Evolutionary conservation across 331 rosid species (phyloP).

Genomic region (Dryas integrifolia): DNA sequence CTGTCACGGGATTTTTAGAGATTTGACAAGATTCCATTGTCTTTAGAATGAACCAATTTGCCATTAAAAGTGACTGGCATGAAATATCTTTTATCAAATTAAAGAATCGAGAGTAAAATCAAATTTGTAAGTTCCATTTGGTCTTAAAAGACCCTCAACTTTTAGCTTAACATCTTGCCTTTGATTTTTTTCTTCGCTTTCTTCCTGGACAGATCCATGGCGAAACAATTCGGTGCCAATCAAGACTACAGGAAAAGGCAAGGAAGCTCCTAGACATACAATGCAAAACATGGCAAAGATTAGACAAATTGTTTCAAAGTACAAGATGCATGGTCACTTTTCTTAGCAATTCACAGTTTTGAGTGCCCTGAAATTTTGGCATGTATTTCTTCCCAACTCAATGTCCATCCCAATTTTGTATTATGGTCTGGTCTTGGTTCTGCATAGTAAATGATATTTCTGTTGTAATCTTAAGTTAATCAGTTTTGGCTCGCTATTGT

Average conservation of each 20-base stretch:
- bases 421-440: neutral
- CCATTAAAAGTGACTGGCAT: neutral
- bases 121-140: neutral
- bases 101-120: neutral
- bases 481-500: too few relatives aligned
- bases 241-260: slow-evolving; percentile 69
- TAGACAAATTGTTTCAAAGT: slow-evolving; percentile 73
- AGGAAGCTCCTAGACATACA: slow-evolving; percentile 75
- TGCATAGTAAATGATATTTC: neutral
- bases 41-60: too few relatives aligned
- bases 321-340: slow-evolving; percentile 71
- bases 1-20: neutral
- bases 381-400: neutral
- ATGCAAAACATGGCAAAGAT: slow-evolving; percentile 66
- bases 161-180: neutral
- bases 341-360: slow-evolving; percentile 71
- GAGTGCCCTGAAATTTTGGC: slow-evolving; percentile 14
- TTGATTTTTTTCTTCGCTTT: neutral
- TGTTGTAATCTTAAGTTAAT: neutral
- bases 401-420: slow-evolving; percentile 6
- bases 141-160: neutral
- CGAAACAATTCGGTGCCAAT: slow-evolving; percentile 67
- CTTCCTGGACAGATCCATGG: slow-evolving; percentile 67
- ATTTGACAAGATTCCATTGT: too few relatives aligned
- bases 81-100: neutral